Percentiles rank a stretch among this genome's conserved stretches.
Conservation (phyloP, 345 rosid genomes). For the Anacardium occidentale region DNA sequence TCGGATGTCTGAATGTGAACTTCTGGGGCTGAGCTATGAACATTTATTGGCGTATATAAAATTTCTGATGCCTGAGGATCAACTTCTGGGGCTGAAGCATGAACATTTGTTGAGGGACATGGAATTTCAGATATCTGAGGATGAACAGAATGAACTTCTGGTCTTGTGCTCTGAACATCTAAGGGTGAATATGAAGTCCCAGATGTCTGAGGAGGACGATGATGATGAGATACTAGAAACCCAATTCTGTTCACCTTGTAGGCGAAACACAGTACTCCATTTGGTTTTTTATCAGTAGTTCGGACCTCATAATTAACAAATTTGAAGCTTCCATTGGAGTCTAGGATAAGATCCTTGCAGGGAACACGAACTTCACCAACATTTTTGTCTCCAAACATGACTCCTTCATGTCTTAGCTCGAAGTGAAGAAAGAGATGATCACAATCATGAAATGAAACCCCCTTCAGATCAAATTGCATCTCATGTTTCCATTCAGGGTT, state of each 20-base stretch:
- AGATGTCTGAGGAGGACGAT: neutral
- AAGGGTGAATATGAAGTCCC: neutral
- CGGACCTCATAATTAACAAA: conserved; percentile 51
- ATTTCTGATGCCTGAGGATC: neutral
- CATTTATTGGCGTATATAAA: neutral
- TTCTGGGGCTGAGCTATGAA: neutral
- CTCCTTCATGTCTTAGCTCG: conserved; percentile 46
- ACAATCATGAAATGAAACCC: conserved; percentile 16
- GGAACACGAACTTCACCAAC: conserved; percentile 55
- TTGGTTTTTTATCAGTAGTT: conserved; percentile 37
- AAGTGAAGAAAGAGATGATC: conserved; percentile 36
- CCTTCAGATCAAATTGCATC: conserved; percentile 37
- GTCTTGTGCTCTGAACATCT: neutral
- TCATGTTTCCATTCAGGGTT: conserved; percentile 60
- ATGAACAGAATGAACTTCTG: neutral
- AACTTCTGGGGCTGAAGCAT: neutral
- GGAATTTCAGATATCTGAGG: neutral
- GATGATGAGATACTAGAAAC: conserved; percentile 21
- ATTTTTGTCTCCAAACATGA: conserved; percentile 50
- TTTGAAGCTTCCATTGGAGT: conserved; percentile 33
- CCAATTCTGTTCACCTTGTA: conserved; percentile 30
- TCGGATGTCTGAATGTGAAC: conserved; percentile 4
- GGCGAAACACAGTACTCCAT: conserved; percentile 42
- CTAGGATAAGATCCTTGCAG: conserved; percentile 36
- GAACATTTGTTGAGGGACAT: neutral